Percentiles rank a stretch among this genome's conserved stretches.
These are phyloP conservation scores for Bipolaris bicolor DNA, from an alignment of 2,329 filamentous ascomycete genomes.

Conservation along the genomic window DNA sequence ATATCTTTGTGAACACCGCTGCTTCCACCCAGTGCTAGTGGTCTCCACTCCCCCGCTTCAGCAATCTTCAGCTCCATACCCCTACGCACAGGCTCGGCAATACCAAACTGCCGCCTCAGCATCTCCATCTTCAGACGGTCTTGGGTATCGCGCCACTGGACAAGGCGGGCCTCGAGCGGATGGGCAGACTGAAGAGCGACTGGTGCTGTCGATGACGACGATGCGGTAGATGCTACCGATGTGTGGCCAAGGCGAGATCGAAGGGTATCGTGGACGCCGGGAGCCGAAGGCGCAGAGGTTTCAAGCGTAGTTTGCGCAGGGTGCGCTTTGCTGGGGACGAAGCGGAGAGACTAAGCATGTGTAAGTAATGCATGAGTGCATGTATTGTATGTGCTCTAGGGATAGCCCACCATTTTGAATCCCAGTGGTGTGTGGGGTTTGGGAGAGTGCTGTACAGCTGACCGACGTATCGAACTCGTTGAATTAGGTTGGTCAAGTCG, in stretches of 20 bases:
- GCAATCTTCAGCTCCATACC: constrained; percentile 96
- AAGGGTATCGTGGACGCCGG: constrained; percentile 91
- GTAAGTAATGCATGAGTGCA: constrained; percentile 3
- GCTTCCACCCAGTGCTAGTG: constrained; percentile 69
- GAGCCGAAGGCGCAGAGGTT: constrained; percentile 80
- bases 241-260: constrained; percentile 76
- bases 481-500: neutral
- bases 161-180: constrained; percentile 89
- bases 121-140: constrained; percentile 86
- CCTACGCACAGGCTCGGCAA: constrained; percentile 88
- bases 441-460: neutral
- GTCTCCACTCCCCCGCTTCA: constrained; percentile 78
- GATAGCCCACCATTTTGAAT: constrained; percentile 23
- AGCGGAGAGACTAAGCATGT: constrained; percentile 76
- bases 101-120: constrained; percentile 84
- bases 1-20: constrained; percentile 88
- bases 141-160: constrained; percentile 89
- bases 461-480: neutral
- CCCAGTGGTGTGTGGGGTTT: neutral
- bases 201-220: constrained; percentile 32
- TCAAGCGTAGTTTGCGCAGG: constrained; percentile 60
- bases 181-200: constrained; percentile 70
- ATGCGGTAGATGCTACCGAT: constrained; percentile 41
- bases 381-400: constrained; percentile 4
- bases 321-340: constrained; percentile 75